Conservation (phyloP, 2,329 filamentous ascomycete genomes). For the Aureobasidium lini region DNA sequence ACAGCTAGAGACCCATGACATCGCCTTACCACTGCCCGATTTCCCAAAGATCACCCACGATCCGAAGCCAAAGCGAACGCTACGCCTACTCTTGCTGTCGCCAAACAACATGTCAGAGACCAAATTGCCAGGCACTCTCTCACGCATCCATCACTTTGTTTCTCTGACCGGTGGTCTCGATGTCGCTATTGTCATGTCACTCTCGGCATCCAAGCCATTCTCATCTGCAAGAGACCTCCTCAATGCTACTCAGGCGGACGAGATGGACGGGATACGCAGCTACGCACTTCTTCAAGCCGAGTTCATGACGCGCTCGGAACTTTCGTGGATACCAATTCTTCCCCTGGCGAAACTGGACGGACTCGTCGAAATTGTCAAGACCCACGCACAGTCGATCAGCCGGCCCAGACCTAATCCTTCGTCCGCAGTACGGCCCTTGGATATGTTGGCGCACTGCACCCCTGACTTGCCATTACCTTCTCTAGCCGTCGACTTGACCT, state of each 20-base stretch:
- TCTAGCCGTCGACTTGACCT: conserved; percentile 20
- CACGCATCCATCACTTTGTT: conserved; percentile 27
- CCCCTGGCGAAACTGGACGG: conserved; percentile 19
- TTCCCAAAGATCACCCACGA: conserved; percentile 11
- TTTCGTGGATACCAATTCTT: conserved; percentile 22
- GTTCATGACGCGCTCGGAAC: conserved; percentile 18
- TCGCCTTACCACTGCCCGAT: conserved; percentile 24
- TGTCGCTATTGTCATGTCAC: conserved; percentile 26
- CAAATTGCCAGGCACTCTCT: conserved; percentile 20
- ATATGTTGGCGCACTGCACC: conserved; percentile 23
- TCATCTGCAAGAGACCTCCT: not conserved
- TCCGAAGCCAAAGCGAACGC: conserved; percentile 8
- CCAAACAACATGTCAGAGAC: conserved; percentile 18
- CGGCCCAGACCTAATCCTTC: conserved; percentile 8
- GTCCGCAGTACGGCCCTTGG: conserved; percentile 12
- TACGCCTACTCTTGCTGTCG: conserved; percentile 28
- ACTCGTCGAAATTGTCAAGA: conserved; percentile 21
- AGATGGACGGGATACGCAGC: conserved; percentile 17
- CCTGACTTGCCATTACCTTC: conserved; percentile 19
- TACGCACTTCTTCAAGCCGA: conserved; percentile 24
- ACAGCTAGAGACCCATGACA: conserved; percentile 30
- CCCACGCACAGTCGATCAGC: conserved; percentile 13
- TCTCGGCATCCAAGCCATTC: conserved; percentile 17
- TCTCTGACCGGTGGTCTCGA: conserved; percentile 23
- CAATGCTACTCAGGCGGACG: not conserved